Base-by-base conservation (phyloP, 345 rosid genomes). In the Cardamine chenopodiifolia region DNA sequence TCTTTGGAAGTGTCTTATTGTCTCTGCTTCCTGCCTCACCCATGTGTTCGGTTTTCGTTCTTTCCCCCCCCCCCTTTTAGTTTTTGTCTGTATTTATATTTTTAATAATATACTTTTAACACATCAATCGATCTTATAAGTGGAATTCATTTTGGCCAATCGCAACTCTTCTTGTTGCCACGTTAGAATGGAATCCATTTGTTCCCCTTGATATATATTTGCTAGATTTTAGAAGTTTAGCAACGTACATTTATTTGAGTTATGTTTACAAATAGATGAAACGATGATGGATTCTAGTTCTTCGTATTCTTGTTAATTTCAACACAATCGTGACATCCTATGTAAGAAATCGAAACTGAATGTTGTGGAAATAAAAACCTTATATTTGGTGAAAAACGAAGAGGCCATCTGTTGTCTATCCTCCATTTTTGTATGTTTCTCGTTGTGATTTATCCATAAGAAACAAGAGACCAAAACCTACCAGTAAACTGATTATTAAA, bases 81-180 rank as follows among this genome's bases (percentile, higher is more conserved):
- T 17, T 39, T 54, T 55, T 76, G 50, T 76, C 62, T 57, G 18
- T 64, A 8, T 56, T 13, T 55, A 53, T 10, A 42, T 31, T 70
- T 69, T 55, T 34, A 34, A 32, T 32, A 13, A 40, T 18, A 75
- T 29, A 52, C 10, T 57, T 66, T 29, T 17, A 22, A 53, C 69
- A 39, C 72, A 55, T 23, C 56, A 39, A 35, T 44, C 54, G 42
- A 67, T 28, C 39, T 29, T 64, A 2, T 23, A 61, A 70, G 71
- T 70, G 80, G 80, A 55, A 18, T 76, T 61, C 80, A 77, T 56
- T 68, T 42, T 62, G 58, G 57, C 74, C 70, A 62, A 25, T 76
- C 40, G 45, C 39, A 61, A 68, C 74, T 17, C 67, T 71, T 65
- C 62, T 48, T 60, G 28, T 47, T 62, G 35, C 49, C 62, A 50